Percentiles rank a stretch among this genome's conserved stretches.
These are phyloP conservation scores for Salinomyces thailandicus DNA, from an alignment of 2,329 filamentous ascomycete species.

Conservation along the genomic window DNA sequence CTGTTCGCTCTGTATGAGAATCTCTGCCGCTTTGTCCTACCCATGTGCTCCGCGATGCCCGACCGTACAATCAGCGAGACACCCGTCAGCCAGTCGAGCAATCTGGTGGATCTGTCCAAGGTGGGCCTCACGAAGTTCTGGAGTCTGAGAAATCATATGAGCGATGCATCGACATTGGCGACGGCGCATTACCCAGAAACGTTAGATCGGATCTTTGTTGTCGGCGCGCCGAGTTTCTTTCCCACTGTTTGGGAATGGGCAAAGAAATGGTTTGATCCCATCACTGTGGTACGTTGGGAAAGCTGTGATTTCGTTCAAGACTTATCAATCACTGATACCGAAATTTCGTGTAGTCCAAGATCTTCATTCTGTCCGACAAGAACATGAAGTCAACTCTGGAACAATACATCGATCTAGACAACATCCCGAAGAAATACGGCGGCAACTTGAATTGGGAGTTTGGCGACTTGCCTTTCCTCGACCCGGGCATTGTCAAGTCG, in stretches of 20 bases:
- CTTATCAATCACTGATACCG: too few relatives aligned
- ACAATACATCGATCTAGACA: conserved; percentile 67
- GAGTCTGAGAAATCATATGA: conserved; percentile 90
- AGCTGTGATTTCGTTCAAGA: too few relatives aligned
- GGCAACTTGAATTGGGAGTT: conserved; percentile 75
- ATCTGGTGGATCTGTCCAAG: conserved; percentile 85
- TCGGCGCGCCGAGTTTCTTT: conserved; percentile 84
- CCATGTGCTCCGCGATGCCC: conserved; percentile 65
- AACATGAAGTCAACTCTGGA: conserved; percentile 70
- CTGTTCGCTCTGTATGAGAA: conserved; percentile 93
- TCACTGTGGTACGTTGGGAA: conserved; percentile 58
- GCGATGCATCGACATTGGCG: conserved; percentile 75
- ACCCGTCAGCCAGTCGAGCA: conserved; percentile 86
- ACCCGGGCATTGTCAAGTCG: conserved; percentile 38
- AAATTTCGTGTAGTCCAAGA: conserved; percentile 69
- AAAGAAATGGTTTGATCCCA: conserved; percentile 84
- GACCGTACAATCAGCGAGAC: conserved; percentile 63
- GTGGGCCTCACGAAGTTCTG: conserved; percentile 91
- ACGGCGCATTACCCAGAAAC: conserved; percentile 95
- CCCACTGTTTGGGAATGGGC: conserved; percentile 90
- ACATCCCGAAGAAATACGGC: conserved; percentile 84
- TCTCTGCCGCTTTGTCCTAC: conserved; percentile 75
- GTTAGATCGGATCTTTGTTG: conserved; percentile 74
- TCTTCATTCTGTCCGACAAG: conserved; percentile 68
- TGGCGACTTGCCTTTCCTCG: conserved; percentile 64